Base-by-base conservation (phyloP, 495 filamentous ascomycete genomes). In the Tuber borchii region DNA sequence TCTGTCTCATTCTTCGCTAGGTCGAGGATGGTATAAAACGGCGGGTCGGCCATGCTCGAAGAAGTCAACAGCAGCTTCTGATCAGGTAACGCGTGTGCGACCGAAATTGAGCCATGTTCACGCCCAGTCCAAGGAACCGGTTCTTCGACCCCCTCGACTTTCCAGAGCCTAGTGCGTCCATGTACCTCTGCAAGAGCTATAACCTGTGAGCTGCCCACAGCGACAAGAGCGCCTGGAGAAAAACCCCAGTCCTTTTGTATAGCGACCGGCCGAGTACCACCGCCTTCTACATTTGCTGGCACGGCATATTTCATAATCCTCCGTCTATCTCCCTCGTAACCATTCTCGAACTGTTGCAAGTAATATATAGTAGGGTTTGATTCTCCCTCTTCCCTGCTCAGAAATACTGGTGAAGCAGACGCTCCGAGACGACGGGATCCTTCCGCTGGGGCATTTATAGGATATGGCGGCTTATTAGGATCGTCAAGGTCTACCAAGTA, bases 241-340 rank as follows among this genome's bases (percentile, higher is more conserved):
- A 86, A 80, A 78, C 91, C 87, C 93, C 93, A 94, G 81, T 88
- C 84, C 19, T 70, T 74, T 43, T 75, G 51, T 61, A 61, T 31
- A 61, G 12, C n/a, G 12, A 61, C n/a, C 2, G 26, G 51, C 26
- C n/a, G n/a, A 12, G n/a, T 16, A 1, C 26, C 12, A 16, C 4
- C 14, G 10, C 12, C n/a, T 16, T 31, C n/a, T 3, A 31, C 12
- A 61, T 12, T 16, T 2, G 42, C 71, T 16, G 70, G 31, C 68
- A 80, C 42, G 40, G 51, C 31, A 37, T 75, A 81, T 26, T 69
- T 45, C 72, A 97, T 83, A 4, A 97, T 87, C 2, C 92, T 87
- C 71, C 93, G 91, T 83, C 92, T 93, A 85, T 97, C 95, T 16
- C 90, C 91, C 84, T 97, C 94, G 81, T 98, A 97, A 31, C 93